Base-by-base conservation (phyloP, 805 yeast genomes). In the Ogataea neopini region DNA sequence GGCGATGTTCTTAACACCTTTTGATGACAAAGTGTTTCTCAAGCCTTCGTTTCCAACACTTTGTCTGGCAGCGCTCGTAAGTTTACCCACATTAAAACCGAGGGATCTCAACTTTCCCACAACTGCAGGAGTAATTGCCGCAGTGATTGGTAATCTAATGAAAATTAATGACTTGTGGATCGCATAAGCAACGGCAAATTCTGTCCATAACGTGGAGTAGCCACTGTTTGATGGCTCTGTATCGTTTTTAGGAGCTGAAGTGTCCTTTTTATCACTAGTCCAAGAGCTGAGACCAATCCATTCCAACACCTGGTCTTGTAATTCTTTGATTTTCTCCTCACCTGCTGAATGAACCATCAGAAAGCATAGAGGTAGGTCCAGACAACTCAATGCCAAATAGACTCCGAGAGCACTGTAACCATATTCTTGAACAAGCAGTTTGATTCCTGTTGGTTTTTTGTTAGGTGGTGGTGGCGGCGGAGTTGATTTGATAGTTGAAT, bases 371-470 rank as follows among this genome's bases (percentile, higher is more conserved):
- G 98, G 97, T 53, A 88, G 73, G 62, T 94, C 98, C 22, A 94
- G 66, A 18, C 75, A 72, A 1, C 88, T 76, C n/a, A 94, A 63
- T 1, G 78, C 84, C 17, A 89, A 57, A 61, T 94, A 94, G 0
- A 92, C 88, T 11, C 89, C 96, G 11, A 92, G 69, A 0, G 96
- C 97, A 14, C 95, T 80, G 71, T 86, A 89, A 0, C 99, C 99
- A 65, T 94, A 94, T 61, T 87, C 85, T 61, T 86, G 84, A 60
- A 87, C 76, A 52, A 94, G 72, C 9, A 79, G 83, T 64, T 81
- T 88, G 29, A 80, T 65, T 11, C 83, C 82, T 1, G 69, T 64
- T 15, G 74, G 68, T 43, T 72, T 69, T 51, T 60, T 67, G 28
- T 22, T 37, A 3, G 29, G 19, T 40, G 32, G 50, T 40, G 32